Evolutionary conservation across 1,139 yeast genomes (phyloP), one percentile per base, ranked within the genome.

Genomic region (Debaryomyces psychrophilus): DNA sequence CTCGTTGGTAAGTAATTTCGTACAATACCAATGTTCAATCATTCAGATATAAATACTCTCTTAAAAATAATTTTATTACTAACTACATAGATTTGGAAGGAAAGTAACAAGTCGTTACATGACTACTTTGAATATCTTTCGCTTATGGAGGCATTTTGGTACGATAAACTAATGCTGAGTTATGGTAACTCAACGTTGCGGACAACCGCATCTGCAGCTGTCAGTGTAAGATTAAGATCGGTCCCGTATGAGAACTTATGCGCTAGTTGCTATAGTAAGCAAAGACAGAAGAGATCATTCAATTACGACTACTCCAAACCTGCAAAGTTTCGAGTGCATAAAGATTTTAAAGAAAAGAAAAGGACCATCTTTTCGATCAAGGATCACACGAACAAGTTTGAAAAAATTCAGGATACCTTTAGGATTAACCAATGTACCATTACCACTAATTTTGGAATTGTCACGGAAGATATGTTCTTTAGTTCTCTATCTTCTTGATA

Each of bases 71-170:
- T n/a, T 12, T 17, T 25, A 11, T 14, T 33, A 54, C 54, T 51
- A 52, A 49, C 51, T 3, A 40, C 44, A 6, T 33, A 61, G 67
- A 47, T 58, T 6, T 62, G 67, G 67, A 56, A 53, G 36, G 47
- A 37, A 8, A 48, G 56, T n/a, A 45, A 46, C 23, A 33, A 37
- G 5, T 39, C 46, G 2, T 52, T 59, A 25, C 56, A 58, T 26
- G 44, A 41, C 9, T 62, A 62, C 42, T 62, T 53, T 44, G 55
- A 52, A 28, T 62, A 60, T 41, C 46, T 62, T 22, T 53, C 60
- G 50, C 57, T 51, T 53, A 62, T 55, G 49, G 69, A 54, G 57
- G 56, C 57, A 51, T 28, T 35, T 28, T 50, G 53, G 53, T 47
- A 50, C 26, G 47, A 50, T 12, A 34, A 46, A 11, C 31, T 41